These are phyloP conservation scores for Xylariaceae sp. DNA, from an alignment of 2,329 filamentous ascomycete genomes.

Conservation along the genomic window DNA sequence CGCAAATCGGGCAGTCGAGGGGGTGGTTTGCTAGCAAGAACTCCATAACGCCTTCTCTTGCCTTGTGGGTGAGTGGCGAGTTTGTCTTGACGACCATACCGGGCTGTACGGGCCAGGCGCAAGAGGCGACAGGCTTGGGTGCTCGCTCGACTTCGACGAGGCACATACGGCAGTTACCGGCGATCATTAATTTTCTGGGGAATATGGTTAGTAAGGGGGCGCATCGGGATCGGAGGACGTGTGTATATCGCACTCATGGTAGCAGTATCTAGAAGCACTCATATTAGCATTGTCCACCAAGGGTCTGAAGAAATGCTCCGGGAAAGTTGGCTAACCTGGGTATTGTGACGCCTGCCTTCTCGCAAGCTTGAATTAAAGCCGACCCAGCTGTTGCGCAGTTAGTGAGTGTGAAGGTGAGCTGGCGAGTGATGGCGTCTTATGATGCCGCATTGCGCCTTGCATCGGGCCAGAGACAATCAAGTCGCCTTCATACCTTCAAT, in stretches of 20 bases:
- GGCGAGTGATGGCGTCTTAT: background rate
- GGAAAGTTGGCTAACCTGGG: constrained; percentile 59
- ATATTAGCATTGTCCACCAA: background rate
- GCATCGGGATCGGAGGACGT: constrained; percentile 13
- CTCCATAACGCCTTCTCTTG: constrained; percentile 98
- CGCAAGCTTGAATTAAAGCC: constrained; percentile 96
- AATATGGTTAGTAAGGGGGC: constrained; percentile 39
- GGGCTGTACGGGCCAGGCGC: constrained; percentile 96
- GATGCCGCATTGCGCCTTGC: background rate
- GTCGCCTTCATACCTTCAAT: constrained; percentile 71
- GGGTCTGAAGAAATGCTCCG: constrained; percentile 1
- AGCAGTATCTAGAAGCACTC: constrained; percentile 74
- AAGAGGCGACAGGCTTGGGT: constrained; percentile 96
- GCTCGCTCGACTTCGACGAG: constrained; percentile 95
- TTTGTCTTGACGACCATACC: constrained; percentile 99
- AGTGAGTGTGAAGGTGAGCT: too few relatives aligned
- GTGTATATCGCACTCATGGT: constrained; percentile 74
- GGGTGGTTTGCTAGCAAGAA: constrained; percentile 96
- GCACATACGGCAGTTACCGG: constrained; percentile 99
- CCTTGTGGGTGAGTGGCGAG: constrained; percentile 93
- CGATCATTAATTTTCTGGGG: constrained; percentile 90
- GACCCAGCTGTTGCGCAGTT: constrained; percentile 69
- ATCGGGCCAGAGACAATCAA: background rate
- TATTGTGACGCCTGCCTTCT: constrained; percentile 88
- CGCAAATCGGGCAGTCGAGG: constrained; percentile 94